Percentiles rank a stretch among this genome's conserved stretches.
phyloP scores from a whole-genome alignment of 202 grass and related monocot genomes.

The Bolboschoenoplectus hybrid region DNA sequence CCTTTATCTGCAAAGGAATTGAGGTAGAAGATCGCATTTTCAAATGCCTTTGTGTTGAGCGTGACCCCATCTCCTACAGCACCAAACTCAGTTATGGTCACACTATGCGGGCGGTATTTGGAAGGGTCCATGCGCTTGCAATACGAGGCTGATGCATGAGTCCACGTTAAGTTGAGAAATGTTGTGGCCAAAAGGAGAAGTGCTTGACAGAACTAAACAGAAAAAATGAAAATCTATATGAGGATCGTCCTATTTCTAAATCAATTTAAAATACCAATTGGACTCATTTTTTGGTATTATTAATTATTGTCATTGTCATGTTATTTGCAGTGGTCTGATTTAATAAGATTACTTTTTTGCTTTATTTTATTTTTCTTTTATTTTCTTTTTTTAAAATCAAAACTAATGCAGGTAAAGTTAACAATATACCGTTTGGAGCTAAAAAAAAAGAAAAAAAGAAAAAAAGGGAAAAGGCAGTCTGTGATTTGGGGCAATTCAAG shows the following conservation, averaged over 20 bases:
- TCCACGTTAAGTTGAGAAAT: conserved; percentile 42
- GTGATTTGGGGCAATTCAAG: neutral
- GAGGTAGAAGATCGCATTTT: conserved; percentile 98
- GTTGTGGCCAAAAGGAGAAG: conserved; percentile 54
- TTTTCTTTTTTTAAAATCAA: neutral
- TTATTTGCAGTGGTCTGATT: neutral
- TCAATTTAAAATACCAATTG: neutral
- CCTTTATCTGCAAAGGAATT: conserved; percentile 97
- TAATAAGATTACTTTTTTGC: neutral
- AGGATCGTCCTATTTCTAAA: conserved; percentile 6
- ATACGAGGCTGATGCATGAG: conserved; percentile 50
- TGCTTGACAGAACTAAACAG: conserved; percentile 49
- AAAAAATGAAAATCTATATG: conserved; percentile 34
- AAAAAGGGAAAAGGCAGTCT: neutral
- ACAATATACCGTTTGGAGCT: neutral
- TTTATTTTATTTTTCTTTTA: neutral
- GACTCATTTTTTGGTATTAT: neutral
- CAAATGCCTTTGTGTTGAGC: conserved; percentile 93
- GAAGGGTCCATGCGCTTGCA: conserved; percentile 74
- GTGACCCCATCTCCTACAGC: conserved; percentile 89
- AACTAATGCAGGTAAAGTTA: conserved; percentile 9
- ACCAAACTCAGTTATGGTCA: conserved; percentile 88
- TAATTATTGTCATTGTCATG: neutral
- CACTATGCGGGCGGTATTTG: conserved; percentile 83
- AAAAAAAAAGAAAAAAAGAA: neutral